These are phyloP conservation scores for Mimosa pudica DNA, from an alignment of 306 rosid genomes.

Conservation along the genomic window DNA sequence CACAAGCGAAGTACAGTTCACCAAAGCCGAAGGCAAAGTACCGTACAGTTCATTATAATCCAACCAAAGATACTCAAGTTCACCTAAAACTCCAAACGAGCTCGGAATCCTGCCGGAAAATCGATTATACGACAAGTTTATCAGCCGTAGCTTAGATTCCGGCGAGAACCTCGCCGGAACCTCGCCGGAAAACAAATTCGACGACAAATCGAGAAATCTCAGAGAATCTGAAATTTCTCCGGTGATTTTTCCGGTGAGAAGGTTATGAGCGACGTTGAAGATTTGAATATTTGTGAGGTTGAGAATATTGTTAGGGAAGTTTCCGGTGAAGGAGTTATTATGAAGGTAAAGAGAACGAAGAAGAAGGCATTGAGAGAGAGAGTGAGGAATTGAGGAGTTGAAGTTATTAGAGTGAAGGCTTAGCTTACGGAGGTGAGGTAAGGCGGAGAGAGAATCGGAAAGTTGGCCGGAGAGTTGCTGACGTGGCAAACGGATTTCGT, in stretches of 20 bases:
- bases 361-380: constrained; percentile 60
- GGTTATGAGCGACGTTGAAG: constrained; percentile 60
- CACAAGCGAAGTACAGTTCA: constrained; percentile 64
- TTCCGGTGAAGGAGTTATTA: constrained; percentile 65
- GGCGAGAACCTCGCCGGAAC: constrained; percentile 55
- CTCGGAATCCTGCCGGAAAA: constrained; percentile 67
- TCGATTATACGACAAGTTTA: constrained; percentile 60
- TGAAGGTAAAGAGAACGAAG: constrained; percentile 74
- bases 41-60: constrained; percentile 65
- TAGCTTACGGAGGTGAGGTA: constrained; percentile 54
- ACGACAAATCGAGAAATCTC: constrained; percentile 58
- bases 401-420: constrained; percentile 76
- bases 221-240: constrained; percentile 46
- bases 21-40: constrained; percentile 69
- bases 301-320: constrained; percentile 52
- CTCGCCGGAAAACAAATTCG: constrained; percentile 61
- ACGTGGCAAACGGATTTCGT: constrained; percentile 64
- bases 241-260: constrained; percentile 53
- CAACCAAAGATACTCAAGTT: constrained; percentile 53
- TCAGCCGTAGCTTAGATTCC: constrained; percentile 56
- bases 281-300: constrained; percentile 75
- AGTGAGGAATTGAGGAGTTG: constrained; percentile 66
- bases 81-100: constrained; percentile 46
- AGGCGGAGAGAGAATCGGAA: constrained; percentile 44
- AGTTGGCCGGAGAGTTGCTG: constrained; percentile 65